phyloP scores from a whole-genome alignment of 1,139 yeast genomes.

The Geotrichum macrosporum region DNA sequence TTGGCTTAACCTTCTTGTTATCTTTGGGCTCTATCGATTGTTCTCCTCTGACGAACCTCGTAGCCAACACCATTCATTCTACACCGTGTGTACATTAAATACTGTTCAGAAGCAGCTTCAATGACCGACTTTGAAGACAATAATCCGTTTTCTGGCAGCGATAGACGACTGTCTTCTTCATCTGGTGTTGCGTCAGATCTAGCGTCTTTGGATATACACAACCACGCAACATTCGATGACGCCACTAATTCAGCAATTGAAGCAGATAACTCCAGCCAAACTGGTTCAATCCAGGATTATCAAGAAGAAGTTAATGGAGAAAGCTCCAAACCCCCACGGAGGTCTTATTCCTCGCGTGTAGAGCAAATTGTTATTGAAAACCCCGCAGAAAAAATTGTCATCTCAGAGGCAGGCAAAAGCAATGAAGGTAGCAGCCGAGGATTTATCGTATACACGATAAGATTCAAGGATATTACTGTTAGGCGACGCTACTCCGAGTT shows the following conservation, averaged over 20 bases:
- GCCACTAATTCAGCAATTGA: constrained; percentile 9
- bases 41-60: too few species aligned
- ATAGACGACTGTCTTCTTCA: constrained; percentile 25
- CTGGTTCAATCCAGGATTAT: constrained; percentile 20
- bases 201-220: constrained; percentile 18
- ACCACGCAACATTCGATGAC: too few species aligned
- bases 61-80: too few species aligned
- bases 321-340: constrained; percentile 8
- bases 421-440: constrained; percentile 70
- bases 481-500: constrained; percentile 89
- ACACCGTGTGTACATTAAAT: too few species aligned
- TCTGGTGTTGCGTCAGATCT: constrained; percentile 20
- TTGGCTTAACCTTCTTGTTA: too few species aligned
- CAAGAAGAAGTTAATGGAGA: constrained; percentile 20
- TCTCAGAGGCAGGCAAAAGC: constrained; percentile 72
- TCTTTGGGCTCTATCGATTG: too few species aligned
- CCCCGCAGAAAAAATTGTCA: constrained; percentile 46
- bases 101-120: too few species aligned
- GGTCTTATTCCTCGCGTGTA: constrained; percentile 37
- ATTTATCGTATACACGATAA: constrained; percentile 77
- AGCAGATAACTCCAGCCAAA: constrained; percentile 13
- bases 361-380: constrained; percentile 37
- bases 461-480: constrained; percentile 55
- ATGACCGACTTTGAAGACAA: constrained; percentile 44
- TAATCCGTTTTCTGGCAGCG: constrained; percentile 43